phyloP scores from a whole-genome alignment of 139 green algal species.

The Chlorella ohadii region DNA sequence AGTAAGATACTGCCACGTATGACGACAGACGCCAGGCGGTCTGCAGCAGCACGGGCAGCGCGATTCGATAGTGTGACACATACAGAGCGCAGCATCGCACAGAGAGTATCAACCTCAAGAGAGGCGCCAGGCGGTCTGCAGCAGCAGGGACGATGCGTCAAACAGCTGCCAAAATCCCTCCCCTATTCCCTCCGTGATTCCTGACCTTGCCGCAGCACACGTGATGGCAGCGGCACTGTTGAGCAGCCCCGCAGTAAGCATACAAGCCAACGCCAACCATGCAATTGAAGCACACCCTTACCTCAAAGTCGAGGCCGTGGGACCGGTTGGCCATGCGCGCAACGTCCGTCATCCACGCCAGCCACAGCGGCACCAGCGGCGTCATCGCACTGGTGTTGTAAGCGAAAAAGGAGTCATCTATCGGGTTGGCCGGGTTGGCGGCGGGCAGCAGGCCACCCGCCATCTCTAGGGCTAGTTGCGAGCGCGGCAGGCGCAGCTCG shows the following conservation, averaged over 20 bases:
- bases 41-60: neutral
- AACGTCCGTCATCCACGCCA: conserved; percentile 43
- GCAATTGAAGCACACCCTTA: too few species aligned
- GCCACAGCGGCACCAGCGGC: conserved; percentile 36
- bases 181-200: too few species aligned
- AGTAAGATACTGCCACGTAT: conserved; percentile 75
- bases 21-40: conserved; percentile 50
- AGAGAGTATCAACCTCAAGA: too few species aligned
- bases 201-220: too few species aligned
- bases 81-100: too few species aligned
- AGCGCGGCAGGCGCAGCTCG: conserved; percentile 16
- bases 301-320: conserved; percentile 52
- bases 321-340: conserved; percentile 29
- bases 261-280: too few species aligned
- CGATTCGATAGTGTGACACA: too few species aligned
- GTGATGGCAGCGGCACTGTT: too few species aligned
- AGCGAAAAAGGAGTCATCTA: neutral
- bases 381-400: conserved; percentile 40
- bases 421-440: neutral
- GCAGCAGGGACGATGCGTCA: too few species aligned
- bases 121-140: too few species aligned
- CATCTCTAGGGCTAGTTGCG: neutral
- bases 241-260: too few species aligned
- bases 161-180: too few species aligned
- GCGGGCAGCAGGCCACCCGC: neutral